phyloP scores from a whole-genome alignment of 2,329 filamentous ascomycete species.

The Diaporthe capsici region DNA sequence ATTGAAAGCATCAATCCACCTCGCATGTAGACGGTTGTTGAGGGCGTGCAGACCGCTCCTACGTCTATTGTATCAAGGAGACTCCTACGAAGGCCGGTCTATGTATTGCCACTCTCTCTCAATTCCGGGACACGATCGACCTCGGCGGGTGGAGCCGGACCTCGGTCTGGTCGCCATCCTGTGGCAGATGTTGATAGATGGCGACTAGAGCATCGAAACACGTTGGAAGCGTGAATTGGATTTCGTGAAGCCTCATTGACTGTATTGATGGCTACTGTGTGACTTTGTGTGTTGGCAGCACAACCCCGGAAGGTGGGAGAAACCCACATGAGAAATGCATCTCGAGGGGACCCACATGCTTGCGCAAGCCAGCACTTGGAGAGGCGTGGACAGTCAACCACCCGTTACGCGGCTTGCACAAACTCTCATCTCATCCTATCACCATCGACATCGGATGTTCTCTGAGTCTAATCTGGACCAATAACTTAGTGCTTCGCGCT shows the following conservation, averaged over 20 bases:
- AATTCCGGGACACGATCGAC: background rate
- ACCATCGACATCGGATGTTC: background rate
- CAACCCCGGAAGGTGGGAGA: slow-evolving; percentile 4
- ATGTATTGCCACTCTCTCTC: background rate
- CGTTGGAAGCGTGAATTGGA: background rate
- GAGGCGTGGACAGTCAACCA: background rate
- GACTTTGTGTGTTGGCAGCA: background rate
- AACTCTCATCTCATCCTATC: background rate
- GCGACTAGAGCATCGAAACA: background rate
- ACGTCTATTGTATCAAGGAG: background rate
- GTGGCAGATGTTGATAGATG: background rate
- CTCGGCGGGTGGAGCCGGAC: background rate
- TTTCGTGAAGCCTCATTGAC: background rate
- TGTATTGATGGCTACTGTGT: background rate
- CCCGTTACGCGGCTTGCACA: slow-evolving; percentile 3
- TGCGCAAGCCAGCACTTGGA: slow-evolving; percentile 25
- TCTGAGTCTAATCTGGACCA: background rate
- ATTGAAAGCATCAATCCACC: background rate
- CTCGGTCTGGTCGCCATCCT: background rate
- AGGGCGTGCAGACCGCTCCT: background rate
- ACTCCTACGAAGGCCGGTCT: background rate
- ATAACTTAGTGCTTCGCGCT: background rate
- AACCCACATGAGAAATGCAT: background rate
- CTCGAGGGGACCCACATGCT: slow-evolving; percentile 19
- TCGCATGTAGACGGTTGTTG: background rate